Conservation (phyloP, 805 yeast species). For the Kregervanrija fluxuum region DNA sequence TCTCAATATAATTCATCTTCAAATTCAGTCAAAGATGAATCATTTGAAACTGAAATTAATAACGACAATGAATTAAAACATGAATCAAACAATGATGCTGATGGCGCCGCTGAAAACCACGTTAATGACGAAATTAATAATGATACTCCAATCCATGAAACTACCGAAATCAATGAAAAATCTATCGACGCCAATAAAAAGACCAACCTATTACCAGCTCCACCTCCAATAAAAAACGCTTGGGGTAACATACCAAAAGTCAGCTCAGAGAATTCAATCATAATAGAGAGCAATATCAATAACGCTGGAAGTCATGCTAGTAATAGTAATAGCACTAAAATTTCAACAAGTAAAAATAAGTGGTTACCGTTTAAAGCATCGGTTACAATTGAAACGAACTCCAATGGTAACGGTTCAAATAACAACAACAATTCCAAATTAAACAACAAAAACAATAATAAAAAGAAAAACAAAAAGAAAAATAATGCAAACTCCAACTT, state of each 20-base stretch:
- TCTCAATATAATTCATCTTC: no score
- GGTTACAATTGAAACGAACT: slow-evolving; percentile 29
- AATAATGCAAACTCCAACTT: neutral
- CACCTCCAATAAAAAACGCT: slow-evolving; percentile 54
- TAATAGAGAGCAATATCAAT: slow-evolving; percentile 11
- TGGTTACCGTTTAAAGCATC: slow-evolving; percentile 65
- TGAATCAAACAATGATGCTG: no score
- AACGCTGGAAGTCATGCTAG: neutral
- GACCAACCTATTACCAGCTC: slow-evolving; percentile 52
- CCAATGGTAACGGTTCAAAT: slow-evolving; percentile 1
- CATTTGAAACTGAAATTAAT: no score
- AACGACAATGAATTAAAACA: no score
- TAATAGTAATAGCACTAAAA: slow-evolving; percentile 12
- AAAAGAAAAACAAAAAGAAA: neutral
- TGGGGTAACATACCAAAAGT: slow-evolving; percentile 38
- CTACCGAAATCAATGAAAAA: slow-evolving; percentile 5
- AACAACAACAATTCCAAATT: slow-evolving; percentile 3
- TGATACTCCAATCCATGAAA: no score
- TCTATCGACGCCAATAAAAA: slow-evolving; percentile 14
- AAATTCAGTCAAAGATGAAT: no score
- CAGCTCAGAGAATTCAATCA: slow-evolving; percentile 1
- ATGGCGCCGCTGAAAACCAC: no score
- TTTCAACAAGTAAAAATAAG: slow-evolving; percentile 47
- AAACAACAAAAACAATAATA: slow-evolving; percentile 1
- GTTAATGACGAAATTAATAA: no score